Evolutionary conservation across 75 land plant species (phyloP).

Genomic region (Pinus tabuliformis): DNA sequence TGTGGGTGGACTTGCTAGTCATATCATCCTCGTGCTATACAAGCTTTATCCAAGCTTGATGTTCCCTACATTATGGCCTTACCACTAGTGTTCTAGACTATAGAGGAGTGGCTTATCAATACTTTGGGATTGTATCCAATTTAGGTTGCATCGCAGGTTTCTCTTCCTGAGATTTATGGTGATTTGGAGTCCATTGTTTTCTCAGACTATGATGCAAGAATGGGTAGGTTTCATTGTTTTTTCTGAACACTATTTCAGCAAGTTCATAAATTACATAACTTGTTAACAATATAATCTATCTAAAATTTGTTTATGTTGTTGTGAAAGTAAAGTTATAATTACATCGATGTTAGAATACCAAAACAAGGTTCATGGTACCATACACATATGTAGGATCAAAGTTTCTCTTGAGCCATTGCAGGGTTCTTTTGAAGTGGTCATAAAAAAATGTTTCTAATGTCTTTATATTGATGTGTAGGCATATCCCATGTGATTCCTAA

Average conservation of each 20-base stretch:
- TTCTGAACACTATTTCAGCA: neutral
- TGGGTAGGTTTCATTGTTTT: slow-evolving; percentile 51
- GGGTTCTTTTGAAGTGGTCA: neutral
- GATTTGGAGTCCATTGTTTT: slow-evolving; percentile 99
- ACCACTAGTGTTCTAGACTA: too few species aligned
- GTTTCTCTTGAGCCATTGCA: neutral
- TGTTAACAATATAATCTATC: neutral
- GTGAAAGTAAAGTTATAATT: neutral
- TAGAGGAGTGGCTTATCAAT: too few species aligned
- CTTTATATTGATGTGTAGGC: slow-evolving; percentile 40
- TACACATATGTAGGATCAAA: too few species aligned
- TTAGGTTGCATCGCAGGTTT: slow-evolving; percentile 97
- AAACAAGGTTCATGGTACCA: neutral
- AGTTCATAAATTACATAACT: too few species aligned
- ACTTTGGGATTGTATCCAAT: slow-evolving; percentile 94
- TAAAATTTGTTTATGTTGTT: neutral
- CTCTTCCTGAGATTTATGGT: too few species aligned
- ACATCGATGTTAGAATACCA: too few species aligned
- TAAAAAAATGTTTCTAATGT: neutral
- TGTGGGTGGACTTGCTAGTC: too few species aligned
- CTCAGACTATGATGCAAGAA: slow-evolving; percentile 88
- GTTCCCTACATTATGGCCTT: too few species aligned
- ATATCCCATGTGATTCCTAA: slow-evolving; percentile 98
- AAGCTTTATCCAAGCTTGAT: too few species aligned
- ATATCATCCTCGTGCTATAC: too few species aligned